phyloP scores from a whole-genome alignment of 352 stramenopile species.

The Phytopythium cucurbitacearum region DNA sequence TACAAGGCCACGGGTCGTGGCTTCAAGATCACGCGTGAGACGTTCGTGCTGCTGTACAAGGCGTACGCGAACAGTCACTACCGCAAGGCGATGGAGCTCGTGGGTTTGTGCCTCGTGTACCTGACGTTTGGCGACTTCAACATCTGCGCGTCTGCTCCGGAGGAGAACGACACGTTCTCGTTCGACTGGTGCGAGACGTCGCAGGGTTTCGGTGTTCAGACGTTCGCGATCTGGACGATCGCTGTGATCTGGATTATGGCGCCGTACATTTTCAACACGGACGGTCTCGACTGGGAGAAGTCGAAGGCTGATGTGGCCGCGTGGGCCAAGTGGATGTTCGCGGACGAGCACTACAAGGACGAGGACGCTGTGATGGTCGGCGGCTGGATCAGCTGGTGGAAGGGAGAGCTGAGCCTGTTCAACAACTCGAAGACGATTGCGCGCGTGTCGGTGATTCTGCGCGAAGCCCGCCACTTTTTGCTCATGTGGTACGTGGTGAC shows the following conservation, averaged over 20 bases:
- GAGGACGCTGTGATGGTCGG: conserved; percentile 55
- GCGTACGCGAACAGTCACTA: conserved; percentile 71
- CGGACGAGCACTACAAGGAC: conserved; percentile 55
- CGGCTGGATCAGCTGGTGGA: conserved; percentile 85
- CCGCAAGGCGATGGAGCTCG: conserved; percentile 74
- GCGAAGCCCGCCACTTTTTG: conserved; percentile 76
- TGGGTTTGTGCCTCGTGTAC: conserved; percentile 75
- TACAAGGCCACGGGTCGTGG: conserved; percentile 81
- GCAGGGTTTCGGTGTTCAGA: conserved; percentile 76
- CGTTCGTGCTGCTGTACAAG: conserved; percentile 80
- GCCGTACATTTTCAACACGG: conserved; percentile 86
- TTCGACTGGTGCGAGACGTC: conserved; percentile 66
- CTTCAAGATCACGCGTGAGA: conserved; percentile 83
- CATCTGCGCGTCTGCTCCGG: conserved; percentile 45
- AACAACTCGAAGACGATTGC: conserved; percentile 69
- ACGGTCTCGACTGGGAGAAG: conserved; percentile 81
- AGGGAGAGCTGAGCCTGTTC: conserved; percentile 65
- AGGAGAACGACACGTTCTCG: conserved; percentile 37
- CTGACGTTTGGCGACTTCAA: conserved; percentile 63
- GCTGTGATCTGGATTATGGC: conserved; percentile 67
- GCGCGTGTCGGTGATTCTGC: conserved; percentile 69
- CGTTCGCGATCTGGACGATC: conserved; percentile 80
- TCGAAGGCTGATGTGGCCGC: conserved; percentile 71
- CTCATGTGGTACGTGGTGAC: conserved; percentile 85
- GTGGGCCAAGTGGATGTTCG: conserved; percentile 85